Percentiles rank a stretch among this genome's conserved stretches.
Evolutionary conservation across 108 stramenopile species (phyloP).

Genomic region (Nitzschia sp.): DNA sequence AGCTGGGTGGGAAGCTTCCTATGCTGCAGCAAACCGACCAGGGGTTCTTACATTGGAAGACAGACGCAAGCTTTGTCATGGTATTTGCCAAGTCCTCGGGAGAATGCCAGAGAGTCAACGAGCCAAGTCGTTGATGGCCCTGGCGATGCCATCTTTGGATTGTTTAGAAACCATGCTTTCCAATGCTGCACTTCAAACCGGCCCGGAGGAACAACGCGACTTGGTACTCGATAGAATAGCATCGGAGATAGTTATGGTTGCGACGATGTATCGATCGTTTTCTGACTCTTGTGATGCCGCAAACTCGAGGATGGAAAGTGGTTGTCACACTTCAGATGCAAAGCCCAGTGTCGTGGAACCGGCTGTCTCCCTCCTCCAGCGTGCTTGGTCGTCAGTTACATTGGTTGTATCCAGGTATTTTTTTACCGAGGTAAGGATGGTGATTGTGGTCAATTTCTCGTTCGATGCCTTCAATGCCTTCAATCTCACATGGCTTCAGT

Average conservation of each 20-base stretch:
- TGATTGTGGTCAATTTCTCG: not conserved
- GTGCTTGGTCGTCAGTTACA: constrained; percentile 47
- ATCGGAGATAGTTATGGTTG: constrained; percentile 50
- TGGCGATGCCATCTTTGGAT: constrained; percentile 48
- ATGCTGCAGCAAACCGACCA: constrained; percentile 39
- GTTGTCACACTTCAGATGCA: constrained; percentile 4
- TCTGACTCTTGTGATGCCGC: constrained; percentile 16
- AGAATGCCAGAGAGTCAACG: constrained; percentile 45
- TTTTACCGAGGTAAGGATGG: constrained; percentile 42
- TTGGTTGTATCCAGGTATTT: constrained; percentile 32
- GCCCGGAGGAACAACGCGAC: constrained; percentile 1
- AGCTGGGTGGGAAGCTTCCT: constrained; percentile 52
- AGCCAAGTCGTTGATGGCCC: constrained; percentile 31
- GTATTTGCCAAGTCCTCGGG: constrained; percentile 53
- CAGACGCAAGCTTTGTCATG: constrained; percentile 46
- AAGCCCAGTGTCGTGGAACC: constrained; percentile 11
- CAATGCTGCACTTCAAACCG: constrained; percentile 1
- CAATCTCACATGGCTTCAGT: too few relatives aligned
- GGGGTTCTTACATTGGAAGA: constrained; percentile 45
- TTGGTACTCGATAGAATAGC: constrained; percentile 42
- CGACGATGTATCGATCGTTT: constrained; percentile 42
- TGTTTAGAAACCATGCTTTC: constrained; percentile 47
- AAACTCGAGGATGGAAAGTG: constrained; percentile 6
- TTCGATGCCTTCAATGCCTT: too few relatives aligned
- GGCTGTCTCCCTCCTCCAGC: constrained; percentile 33